Percentiles rank a stretch among this genome's conserved stretches.
These are phyloP conservation scores for Patellifolia procumbens DNA, from an alignment of 179 eudicot species.

Conservation along the genomic window DNA sequence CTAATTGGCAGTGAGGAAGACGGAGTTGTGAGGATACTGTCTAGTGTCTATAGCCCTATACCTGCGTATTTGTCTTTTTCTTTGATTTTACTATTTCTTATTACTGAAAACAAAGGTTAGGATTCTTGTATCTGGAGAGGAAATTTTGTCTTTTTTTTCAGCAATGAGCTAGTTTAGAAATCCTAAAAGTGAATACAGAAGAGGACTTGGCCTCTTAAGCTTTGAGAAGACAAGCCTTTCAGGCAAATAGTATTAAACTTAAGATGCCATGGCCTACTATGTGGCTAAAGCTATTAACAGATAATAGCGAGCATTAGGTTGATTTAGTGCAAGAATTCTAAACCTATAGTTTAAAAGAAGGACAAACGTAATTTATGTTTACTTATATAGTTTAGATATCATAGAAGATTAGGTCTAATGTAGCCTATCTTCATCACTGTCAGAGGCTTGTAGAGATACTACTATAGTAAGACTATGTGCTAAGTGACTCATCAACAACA, in stretches of 20 bases:
- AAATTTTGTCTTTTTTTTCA: not conserved
- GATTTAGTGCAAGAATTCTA: not conserved
- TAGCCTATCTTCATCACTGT: not conserved
- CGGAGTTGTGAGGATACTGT: not conserved
- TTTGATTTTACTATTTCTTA: not conserved
- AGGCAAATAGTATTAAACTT: not conserved
- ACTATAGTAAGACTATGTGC: not conserved
- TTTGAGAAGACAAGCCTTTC: not conserved
- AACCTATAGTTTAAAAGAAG: not conserved
- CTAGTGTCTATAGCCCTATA: too few relatives aligned
- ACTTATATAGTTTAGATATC: not conserved
- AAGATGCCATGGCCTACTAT: conserved; percentile 4
- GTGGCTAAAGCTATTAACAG: not conserved
- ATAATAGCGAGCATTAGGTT: not conserved
- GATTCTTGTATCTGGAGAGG: too few relatives aligned
- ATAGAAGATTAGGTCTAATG: not conserved
- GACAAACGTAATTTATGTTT: not conserved
- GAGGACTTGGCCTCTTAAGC: conserved; percentile 6
- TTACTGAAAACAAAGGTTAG: too few relatives aligned
- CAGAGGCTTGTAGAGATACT: too few relatives aligned
- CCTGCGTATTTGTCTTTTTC: too few relatives aligned
- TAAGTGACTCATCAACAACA: not conserved
- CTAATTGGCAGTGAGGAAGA: not conserved
- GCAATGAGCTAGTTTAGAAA: not conserved
- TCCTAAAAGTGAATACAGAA: not conserved